Conservation (phyloP, 1,284 basidiomycete species). For the Cryptococcus sp. region DNA sequence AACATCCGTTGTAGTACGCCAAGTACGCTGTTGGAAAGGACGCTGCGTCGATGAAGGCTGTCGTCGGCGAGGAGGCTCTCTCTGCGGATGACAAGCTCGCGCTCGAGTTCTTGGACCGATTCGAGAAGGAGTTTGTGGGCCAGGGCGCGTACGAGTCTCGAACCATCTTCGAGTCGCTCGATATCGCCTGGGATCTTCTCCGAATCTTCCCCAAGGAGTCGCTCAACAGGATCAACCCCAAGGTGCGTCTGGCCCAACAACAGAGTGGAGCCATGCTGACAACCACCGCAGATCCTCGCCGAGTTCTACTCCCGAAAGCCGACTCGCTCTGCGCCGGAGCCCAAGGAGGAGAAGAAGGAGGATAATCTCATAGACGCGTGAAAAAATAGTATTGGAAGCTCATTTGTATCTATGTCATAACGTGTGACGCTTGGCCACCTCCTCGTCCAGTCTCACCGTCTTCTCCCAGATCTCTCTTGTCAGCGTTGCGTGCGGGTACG, state of each 20-base stretch:
- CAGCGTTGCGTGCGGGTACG: conserved; percentile 27
- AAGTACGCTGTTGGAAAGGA: conserved; percentile 98
- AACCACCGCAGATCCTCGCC: conserved; percentile 26
- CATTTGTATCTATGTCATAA: conserved; percentile 4
- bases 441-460: conserved; percentile 33
- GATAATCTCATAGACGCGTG: conserved; percentile 34
- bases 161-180: conserved; percentile 95
- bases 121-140: conserved; percentile 90
- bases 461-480: conserved; percentile 32
- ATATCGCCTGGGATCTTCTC: conserved; percentile 93
- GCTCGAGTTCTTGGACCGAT: conserved; percentile 88
- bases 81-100: conserved; percentile 88
- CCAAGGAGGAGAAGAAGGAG: conserved; percentile 53
- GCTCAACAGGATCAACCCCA: conserved; percentile 90
- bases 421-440: conserved; percentile 11
- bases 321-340: conserved; percentile 52
- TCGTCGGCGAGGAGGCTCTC: conserved; percentile 97
- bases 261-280: conserved; percentile 4
- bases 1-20: conserved; percentile 64
- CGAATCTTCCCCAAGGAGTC: conserved; percentile 99
- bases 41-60: conserved; percentile 98
- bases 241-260: conserved; percentile 29
- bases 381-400: conserved; percentile 1
- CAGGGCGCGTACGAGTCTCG: conserved; percentile 95
- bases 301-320: conserved; percentile 54